Conservation (phyloP, 495 filamentous ascomycete species). For the Podospora tetraspora region DNA sequence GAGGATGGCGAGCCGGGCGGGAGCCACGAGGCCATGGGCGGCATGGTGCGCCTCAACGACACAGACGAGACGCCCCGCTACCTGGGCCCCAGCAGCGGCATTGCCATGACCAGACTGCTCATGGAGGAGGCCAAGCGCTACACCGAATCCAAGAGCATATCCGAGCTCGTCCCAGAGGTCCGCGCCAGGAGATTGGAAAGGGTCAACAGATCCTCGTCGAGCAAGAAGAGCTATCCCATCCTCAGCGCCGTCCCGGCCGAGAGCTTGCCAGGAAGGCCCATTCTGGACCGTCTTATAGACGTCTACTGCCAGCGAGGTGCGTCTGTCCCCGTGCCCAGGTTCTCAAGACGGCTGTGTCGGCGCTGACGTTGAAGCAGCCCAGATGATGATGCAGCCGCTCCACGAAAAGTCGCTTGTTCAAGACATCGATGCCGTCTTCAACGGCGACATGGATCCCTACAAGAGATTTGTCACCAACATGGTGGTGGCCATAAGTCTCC, state of each 20-base stretch:
- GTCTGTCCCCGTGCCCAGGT: constrained; percentile 16
- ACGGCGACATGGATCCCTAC: constrained; percentile 67
- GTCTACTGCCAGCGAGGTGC: constrained; percentile 76
- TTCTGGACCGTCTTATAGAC: constrained; percentile 69
- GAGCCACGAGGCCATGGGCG: constrained; percentile 74
- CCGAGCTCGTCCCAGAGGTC: constrained; percentile 75
- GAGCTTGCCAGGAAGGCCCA: constrained; percentile 57
- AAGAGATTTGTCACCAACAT: constrained; percentile 81
- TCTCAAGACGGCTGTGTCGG: background rate
- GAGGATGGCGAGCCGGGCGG: constrained; percentile 57
- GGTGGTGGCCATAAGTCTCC: constrained; percentile 87
- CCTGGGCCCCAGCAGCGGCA: constrained; percentile 86
- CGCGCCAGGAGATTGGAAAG: constrained; percentile 25
- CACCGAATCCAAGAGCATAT: constrained; percentile 76
- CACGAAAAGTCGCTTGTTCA: constrained; percentile 75
- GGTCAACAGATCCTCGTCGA: constrained; percentile 26
- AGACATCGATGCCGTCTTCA: constrained; percentile 74
- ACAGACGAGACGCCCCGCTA: constrained; percentile 78
- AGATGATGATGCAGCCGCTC: constrained; percentile 76
- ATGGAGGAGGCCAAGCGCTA: constrained; percentile 92
- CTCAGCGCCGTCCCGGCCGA: constrained; percentile 68
- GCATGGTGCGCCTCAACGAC: constrained; percentile 72
- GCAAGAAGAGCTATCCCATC: constrained; percentile 62
- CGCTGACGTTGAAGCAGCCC: constrained; percentile 49
- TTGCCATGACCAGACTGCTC: constrained; percentile 85